phyloP scores from a whole-genome alignment of 768 basidiomycete species.

The Boletus bicolor region DNA sequence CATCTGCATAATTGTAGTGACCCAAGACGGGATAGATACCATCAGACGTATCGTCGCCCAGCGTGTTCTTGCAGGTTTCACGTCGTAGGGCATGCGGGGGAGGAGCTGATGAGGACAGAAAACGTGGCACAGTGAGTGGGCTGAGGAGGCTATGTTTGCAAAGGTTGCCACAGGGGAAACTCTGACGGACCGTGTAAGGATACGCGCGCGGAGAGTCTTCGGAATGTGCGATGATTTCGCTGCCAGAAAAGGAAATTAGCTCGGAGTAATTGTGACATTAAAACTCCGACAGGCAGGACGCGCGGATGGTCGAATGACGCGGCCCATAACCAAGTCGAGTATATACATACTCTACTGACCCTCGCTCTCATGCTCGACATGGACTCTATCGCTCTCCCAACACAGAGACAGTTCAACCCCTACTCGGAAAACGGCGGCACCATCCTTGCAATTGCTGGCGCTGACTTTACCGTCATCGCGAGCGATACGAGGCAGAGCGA shows the following conservation, averaged over 20 bases:
- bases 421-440: slow-evolving; percentile 95
- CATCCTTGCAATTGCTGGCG: slow-evolving; percentile 92
- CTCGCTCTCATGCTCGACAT: not conserved
- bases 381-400: slow-evolving; percentile 32
- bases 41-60: not conserved
- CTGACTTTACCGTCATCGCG: slow-evolving; percentile 91
- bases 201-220: not conserved
- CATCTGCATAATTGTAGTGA: not conserved
- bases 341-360: not conserved
- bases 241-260: not conserved
- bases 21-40: not conserved
- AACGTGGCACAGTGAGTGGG: not conserved
- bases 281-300: not conserved
- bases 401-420: slow-evolving; percentile 74
- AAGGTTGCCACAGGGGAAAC: not conserved
- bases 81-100: not conserved
- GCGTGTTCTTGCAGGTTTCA: not conserved
- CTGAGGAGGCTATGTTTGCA: not conserved
- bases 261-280: not conserved
- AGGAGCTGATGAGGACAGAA: not conserved
- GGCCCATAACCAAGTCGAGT: not conserved
- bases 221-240: not conserved
- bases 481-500: slow-evolving; percentile 96
- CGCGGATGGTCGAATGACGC: not conserved
- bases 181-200: not conserved